Conservation (phyloP, 768 basidiomycete genomes). For the Pleurotus salmoneostramineus region DNA sequence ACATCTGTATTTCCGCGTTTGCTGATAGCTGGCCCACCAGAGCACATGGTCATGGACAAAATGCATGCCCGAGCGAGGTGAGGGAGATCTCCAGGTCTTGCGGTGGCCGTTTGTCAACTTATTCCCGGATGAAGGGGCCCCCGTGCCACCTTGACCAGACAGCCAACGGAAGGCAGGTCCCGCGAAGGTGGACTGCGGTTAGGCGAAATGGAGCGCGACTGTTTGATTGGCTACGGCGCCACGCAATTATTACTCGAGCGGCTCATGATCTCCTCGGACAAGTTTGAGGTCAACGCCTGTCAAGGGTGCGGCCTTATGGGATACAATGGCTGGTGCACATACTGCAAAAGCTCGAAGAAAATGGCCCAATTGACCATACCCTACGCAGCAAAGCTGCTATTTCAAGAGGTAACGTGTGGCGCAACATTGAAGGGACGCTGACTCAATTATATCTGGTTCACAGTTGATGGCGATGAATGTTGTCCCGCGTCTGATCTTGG, state of each 20-base stretch:
- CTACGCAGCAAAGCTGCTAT: conserved; percentile 90
- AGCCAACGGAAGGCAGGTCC: conserved; percentile 97
- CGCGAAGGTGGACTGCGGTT: conserved; percentile 95
- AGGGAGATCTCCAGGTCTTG: conserved; percentile 15
- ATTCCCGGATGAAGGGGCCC: conserved; percentile 61
- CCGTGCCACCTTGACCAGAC: conserved; percentile 92
- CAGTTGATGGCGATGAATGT: conserved; percentile 98
- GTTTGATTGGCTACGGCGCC: conserved; percentile 97
- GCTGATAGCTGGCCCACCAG: conserved; percentile 30
- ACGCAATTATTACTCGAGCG: conserved; percentile 95
- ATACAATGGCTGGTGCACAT: conserved; percentile 94
- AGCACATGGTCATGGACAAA: conserved; percentile 99
- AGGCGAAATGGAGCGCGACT: conserved; percentile 99
- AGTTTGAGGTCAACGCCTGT: conserved; percentile 96
- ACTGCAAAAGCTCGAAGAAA: conserved; percentile 95
- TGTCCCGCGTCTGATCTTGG: conserved; percentile 83
- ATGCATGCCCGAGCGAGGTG: conserved; percentile 98
- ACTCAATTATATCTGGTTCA: conserved; percentile 3
- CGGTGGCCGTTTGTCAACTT: conserved; percentile 6
- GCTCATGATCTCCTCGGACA: conserved; percentile 98
- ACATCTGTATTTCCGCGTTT: background rate
- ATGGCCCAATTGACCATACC: conserved; percentile 96
- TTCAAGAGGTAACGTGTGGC: conserved; percentile 71
- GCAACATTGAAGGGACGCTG: background rate
- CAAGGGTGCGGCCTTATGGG: conserved; percentile 93